Evolutionary conservation across 345 rosid genomes (phyloP).

Genomic region (Pugionium cornutum): DNA sequence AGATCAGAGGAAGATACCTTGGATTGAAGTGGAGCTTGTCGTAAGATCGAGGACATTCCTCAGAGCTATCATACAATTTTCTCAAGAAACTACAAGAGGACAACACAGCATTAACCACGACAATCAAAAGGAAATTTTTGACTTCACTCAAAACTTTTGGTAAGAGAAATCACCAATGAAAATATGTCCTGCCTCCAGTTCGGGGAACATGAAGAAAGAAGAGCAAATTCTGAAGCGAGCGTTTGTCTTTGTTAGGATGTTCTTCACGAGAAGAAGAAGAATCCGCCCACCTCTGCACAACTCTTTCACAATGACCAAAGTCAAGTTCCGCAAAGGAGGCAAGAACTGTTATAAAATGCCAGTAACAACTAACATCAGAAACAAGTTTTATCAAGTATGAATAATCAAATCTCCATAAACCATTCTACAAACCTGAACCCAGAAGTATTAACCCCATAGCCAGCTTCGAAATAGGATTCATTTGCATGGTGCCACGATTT

Average conservation of each 20-base stretch:
- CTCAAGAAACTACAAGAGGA: constrained; percentile 71
- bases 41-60: constrained; percentile 93
- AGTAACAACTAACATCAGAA: constrained; percentile 6
- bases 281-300: constrained; percentile 68
- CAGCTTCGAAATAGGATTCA: constrained; percentile 56
- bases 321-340: constrained; percentile 47
- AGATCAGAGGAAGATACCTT: constrained; percentile 48
- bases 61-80: constrained; percentile 61
- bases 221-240: constrained; percentile 65
- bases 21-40: constrained; percentile 90
- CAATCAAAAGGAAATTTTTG: not conserved
- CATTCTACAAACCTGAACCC: constrained; percentile 47
- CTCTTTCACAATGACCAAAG: constrained; percentile 59
- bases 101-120: constrained; percentile 25
- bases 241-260: constrained; percentile 55
- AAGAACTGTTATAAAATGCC: constrained; percentile 53
- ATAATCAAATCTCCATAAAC: not conserved
- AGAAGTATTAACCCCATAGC: constrained; percentile 46
- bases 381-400: not conserved
- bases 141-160: not conserved
- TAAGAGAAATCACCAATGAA: constrained; percentile 60
- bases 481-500: constrained; percentile 38
- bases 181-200: constrained; percentile 93
- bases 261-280: constrained; percentile 51
- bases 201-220: constrained; percentile 93